Evolutionary conservation across 2,329 filamentous ascomycete genomes (phyloP).

Genomic region (Chrysosporium keratinophilum): DNA sequence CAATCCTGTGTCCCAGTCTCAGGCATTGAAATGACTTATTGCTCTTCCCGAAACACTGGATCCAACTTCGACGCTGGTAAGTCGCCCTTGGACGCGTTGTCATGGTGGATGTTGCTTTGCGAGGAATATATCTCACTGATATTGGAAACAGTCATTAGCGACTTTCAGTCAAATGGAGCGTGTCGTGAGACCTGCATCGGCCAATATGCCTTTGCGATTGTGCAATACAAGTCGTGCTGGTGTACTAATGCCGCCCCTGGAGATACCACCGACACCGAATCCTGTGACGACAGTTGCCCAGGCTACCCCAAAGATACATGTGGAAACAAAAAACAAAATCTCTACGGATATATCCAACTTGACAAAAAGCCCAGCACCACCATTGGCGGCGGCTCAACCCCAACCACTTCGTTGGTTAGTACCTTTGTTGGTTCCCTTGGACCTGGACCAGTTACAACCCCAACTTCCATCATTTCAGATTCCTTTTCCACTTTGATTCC

Average conservation of each 20-base stretch:
- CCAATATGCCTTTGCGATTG: slow-evolving; percentile 38
- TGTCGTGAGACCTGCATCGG: slow-evolving; percentile 32
- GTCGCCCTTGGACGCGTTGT: slow-evolving; percentile 16
- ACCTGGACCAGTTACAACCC: slow-evolving; percentile 4
- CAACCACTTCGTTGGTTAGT: slow-evolving; percentile 17
- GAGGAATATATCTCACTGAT: not conserved
- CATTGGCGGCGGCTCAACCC: slow-evolving; percentile 14
- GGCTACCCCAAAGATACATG: slow-evolving; percentile 40
- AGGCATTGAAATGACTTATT: slow-evolving; percentile 29
- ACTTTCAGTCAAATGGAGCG: slow-evolving; percentile 39
- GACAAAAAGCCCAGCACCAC: slow-evolving; percentile 24
- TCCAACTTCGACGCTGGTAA: slow-evolving; percentile 29
- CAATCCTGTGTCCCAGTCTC: slow-evolving; percentile 8
- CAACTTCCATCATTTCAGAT: slow-evolving; percentile 2
- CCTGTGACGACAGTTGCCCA: slow-evolving; percentile 36
- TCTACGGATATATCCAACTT: slow-evolving; percentile 38
- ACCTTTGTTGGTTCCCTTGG: slow-evolving; percentile 9
- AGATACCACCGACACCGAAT: slow-evolving; percentile 24
- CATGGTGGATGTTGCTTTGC: not conserved
- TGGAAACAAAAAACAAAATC: slow-evolving; percentile 30
- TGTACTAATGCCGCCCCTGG: slow-evolving; percentile 40
- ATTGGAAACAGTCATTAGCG: slow-evolving; percentile 26
- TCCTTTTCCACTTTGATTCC: not conserved
- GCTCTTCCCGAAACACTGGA: slow-evolving; percentile 39
- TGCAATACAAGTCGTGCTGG: slow-evolving; percentile 41